Conservation (phyloP, 441 rosid genomes). For the Brassica balearica region DNA sequence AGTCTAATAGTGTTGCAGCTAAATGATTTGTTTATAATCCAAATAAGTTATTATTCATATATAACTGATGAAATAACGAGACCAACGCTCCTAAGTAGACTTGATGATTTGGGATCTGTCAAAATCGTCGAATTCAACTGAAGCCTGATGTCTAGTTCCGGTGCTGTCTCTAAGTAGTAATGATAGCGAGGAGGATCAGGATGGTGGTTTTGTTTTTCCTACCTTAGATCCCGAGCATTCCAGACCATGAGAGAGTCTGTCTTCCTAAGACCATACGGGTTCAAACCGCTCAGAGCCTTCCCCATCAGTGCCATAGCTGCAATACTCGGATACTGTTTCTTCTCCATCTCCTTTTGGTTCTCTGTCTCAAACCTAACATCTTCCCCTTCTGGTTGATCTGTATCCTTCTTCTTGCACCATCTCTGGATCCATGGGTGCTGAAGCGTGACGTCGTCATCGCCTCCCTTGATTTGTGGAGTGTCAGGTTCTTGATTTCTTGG, state of each 20-base stretch:
- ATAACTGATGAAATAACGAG: constrained; percentile 18
- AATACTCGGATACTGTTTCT: constrained; percentile 79
- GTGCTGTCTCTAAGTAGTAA: background rate
- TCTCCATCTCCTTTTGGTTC: constrained; percentile 50
- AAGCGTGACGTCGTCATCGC: constrained; percentile 46
- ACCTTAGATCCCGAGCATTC: constrained; percentile 46
- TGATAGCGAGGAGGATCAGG: no score
- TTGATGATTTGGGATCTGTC: background rate
- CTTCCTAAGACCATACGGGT: constrained; percentile 60
- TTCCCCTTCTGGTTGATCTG: constrained; percentile 39
- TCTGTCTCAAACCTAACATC: constrained; percentile 48
- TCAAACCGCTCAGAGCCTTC: constrained; percentile 69
- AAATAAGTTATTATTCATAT: constrained; percentile 25
- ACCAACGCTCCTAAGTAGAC: constrained; percentile 1
- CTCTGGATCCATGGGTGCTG: constrained; percentile 77
- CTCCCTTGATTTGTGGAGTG: constrained; percentile 39
- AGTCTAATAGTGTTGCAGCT: background rate
- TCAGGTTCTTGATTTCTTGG: constrained; percentile 43
- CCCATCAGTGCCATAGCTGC: constrained; percentile 99
- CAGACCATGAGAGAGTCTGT: constrained; percentile 66
- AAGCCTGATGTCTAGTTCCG: constrained; percentile 20
- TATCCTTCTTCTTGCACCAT: constrained; percentile 59
- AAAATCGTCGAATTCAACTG: constrained; percentile 15
- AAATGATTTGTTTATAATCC: background rate
- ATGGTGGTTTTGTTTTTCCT: no score